Percentiles rank a stretch among this genome's conserved stretches.
Conservation (phyloP, 805 yeast genomes). For the Candida arabinofermentans region DNA sequence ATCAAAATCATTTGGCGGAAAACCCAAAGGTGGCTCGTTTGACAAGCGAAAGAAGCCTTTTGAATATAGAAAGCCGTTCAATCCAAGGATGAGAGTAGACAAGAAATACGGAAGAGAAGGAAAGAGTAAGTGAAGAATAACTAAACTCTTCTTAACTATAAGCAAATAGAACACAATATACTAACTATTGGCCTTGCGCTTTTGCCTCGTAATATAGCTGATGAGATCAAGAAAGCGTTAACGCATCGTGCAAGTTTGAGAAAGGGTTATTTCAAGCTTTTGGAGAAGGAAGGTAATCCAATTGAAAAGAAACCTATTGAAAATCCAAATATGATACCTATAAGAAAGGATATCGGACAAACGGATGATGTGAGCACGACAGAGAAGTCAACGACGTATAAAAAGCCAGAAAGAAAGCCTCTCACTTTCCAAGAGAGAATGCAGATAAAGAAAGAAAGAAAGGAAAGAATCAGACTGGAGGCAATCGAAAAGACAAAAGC, state of each 20-base stretch:
- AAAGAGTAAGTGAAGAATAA: constrained; percentile 19
- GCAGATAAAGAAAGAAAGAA: constrained; percentile 44
- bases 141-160: not conserved
- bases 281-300: constrained; percentile 64
- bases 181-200: no score
- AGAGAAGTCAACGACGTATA: constrained; percentile 26
- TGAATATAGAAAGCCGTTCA: constrained; percentile 2
- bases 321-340: not conserved
- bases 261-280: constrained; percentile 73
- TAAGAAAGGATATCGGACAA: constrained; percentile 16
- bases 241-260: constrained; percentile 77
- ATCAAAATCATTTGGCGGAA: not conserved
- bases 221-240: constrained; percentile 75
- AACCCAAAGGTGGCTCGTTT: not conserved
- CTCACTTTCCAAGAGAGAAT: constrained; percentile 41
- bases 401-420: constrained; percentile 34
- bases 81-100: constrained; percentile 5
- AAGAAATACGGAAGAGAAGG: constrained; percentile 26
- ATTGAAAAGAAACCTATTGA: constrained; percentile 20
- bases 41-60: not conserved
- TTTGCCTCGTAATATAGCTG: constrained; percentile 25
- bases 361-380: constrained; percentile 4
- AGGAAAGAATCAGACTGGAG: constrained; percentile 37
- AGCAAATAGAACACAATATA: not conserved
- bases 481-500: constrained; percentile 36